Conservation (phyloP, 257 asterid genomes). For the Nicotiana paniculata region DNA sequence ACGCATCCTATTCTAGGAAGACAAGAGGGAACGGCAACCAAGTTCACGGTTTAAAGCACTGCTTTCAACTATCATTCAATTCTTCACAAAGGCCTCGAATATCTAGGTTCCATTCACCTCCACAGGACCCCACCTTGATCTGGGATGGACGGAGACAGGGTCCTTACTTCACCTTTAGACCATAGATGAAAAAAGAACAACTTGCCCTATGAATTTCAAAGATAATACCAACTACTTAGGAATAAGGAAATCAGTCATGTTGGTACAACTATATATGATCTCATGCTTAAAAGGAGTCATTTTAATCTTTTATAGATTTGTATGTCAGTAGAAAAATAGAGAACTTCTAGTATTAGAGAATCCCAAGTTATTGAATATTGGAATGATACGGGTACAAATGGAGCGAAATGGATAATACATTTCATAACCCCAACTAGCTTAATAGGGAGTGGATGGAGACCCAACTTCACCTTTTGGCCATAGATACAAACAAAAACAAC, state of each 20-base stretch:
- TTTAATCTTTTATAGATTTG: neutral
- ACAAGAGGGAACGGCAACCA: neutral
- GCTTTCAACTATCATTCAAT: neutral
- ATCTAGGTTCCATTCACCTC: neutral
- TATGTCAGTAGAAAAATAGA: neutral
- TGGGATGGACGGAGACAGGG: neutral
- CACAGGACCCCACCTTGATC: neutral
- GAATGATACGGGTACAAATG: neutral
- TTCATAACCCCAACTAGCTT: neutral
- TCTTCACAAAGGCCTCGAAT: neutral
- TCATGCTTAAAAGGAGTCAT: neutral
- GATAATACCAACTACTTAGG: neutral
- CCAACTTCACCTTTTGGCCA: neutral
- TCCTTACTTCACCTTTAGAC: neutral
- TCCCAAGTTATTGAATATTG: neutral
- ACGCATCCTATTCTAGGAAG: neutral
- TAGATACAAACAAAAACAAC: neutral
- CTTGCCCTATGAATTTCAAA: neutral
- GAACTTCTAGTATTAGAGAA: neutral
- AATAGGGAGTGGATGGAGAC: neutral
- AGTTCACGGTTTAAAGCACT: neutral
- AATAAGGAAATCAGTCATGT: neutral
- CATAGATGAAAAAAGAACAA: neutral
- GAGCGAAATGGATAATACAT: neutral
- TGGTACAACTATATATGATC: neutral